Conservation (phyloP, 495 filamentous ascomycete species). For the Trichoderma asperelloides region DNA sequence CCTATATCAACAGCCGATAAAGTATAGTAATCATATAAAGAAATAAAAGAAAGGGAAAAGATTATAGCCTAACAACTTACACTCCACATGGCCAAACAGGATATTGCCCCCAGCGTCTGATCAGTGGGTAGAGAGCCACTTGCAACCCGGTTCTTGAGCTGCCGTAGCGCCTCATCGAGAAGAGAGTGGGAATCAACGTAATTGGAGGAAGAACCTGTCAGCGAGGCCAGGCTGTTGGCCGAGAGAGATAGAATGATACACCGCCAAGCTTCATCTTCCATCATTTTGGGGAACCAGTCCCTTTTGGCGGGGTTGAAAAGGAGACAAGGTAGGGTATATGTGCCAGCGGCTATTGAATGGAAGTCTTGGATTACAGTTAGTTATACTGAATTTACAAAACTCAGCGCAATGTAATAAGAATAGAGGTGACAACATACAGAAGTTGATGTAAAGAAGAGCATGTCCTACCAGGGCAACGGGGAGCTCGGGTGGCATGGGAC, state of each 20-base stretch:
- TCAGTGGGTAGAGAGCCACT: neutral
- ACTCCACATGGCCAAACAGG: neutral
- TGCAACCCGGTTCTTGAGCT: neutral
- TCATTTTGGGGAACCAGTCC: slow-evolving; percentile 3
- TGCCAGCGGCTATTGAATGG: neutral
- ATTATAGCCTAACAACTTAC: neutral
- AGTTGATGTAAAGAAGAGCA: neutral
- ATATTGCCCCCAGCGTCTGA: neutral
- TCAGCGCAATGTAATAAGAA: neutral
- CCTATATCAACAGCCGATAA: neutral
- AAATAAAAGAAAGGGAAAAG: neutral
- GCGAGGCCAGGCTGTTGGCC: neutral
- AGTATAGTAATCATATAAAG: neutral
- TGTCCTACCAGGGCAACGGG: neutral
- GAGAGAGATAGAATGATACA: slow-evolving; percentile 3
- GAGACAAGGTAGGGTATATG: neutral
- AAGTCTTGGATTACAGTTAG: neutral
- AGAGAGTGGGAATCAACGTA: neutral
- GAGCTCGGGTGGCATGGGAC: neutral
- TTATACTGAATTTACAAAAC: neutral
- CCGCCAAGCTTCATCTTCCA: neutral
- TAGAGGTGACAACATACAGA: neutral
- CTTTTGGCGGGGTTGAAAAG: slow-evolving; percentile 6
- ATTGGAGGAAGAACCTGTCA: neutral
- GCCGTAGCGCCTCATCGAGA: neutral